phyloP scores from a whole-genome alignment of 164 flowering plant genomes.

The Aristolochia contorta region DNA sequence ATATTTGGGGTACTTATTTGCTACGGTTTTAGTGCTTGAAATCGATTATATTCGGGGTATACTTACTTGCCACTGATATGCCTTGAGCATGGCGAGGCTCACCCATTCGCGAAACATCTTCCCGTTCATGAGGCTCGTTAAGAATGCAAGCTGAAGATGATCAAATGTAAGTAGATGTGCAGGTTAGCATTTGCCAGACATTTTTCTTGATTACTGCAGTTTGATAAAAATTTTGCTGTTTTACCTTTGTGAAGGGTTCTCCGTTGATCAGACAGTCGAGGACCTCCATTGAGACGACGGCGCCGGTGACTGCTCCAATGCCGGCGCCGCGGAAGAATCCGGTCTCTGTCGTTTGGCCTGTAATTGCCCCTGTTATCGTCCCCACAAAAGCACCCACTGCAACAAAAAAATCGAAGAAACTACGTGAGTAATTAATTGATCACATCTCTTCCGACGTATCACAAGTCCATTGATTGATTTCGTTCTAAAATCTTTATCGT shows the following conservation, averaged over 20 bases:
- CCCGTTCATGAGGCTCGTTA: conserved; percentile 61
- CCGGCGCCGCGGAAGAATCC: conserved; percentile 55
- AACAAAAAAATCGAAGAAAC: conserved; percentile 1
- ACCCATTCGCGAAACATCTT: conserved; percentile 72
- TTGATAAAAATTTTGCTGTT: background rate
- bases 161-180: background rate
- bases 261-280: conserved; percentile 41
- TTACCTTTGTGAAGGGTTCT: conserved; percentile 54
- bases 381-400: conserved; percentile 67
- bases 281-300: conserved; percentile 47
- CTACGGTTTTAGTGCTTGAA: background rate
- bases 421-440: too few relatives aligned
- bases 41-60: background rate
- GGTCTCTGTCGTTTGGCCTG: conserved; percentile 66
- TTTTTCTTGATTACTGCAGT: background rate
- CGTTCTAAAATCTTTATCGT: background rate
- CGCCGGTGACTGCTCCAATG: conserved; percentile 60
- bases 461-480: background rate
- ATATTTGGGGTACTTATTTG: background rate
- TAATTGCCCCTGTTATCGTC: conserved; percentile 43
- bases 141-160: conserved; percentile 42
- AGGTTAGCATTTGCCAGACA: background rate
- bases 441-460: too few relatives aligned
- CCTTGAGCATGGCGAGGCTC: conserved; percentile 62
- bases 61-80: conserved; percentile 75